A percentile compares a stretch with the other conserved stretches of the same genome.
phyloP scores from a whole-genome alignment of 148 eudicot species.

The Spergularia marina region DNA sequence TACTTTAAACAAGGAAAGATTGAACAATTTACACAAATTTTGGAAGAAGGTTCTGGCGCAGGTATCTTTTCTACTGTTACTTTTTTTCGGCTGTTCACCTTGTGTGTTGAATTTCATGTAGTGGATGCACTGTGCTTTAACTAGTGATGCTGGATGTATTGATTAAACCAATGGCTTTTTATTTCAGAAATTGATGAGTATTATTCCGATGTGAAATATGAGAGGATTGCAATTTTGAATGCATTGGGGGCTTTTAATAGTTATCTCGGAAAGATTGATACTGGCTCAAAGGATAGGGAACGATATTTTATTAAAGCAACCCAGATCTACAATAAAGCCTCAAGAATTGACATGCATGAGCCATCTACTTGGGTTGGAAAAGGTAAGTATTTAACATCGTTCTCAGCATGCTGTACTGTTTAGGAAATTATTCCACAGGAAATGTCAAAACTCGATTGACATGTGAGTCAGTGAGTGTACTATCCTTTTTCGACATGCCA shows the following conservation, averaged over 20 bases:
- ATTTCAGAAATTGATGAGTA: slow-evolving; percentile 87
- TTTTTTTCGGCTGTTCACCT: neutral
- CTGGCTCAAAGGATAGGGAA: slow-evolving; percentile 71
- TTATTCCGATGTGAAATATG: slow-evolving; percentile 87
- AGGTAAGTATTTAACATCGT: slow-evolving; percentile 40
- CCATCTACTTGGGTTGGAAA: slow-evolving; percentile 98
- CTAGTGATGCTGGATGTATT: neutral
- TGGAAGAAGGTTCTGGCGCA: slow-evolving; percentile 92
- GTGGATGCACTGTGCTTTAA: neutral
- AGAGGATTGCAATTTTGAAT: slow-evolving; percentile 91
- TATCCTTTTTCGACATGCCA: neutral
- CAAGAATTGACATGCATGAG: slow-evolving; percentile 90
- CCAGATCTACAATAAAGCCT: slow-evolving; percentile 79
- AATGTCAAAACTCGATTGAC: neutral
- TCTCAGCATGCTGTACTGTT: neutral
- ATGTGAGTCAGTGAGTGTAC: neutral
- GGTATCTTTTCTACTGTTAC: slow-evolving; percentile 38
- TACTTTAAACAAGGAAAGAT: slow-evolving; percentile 94
- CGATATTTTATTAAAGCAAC: slow-evolving; percentile 71
- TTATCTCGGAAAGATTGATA: slow-evolving; percentile 86
- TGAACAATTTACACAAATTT: slow-evolving; percentile 79
- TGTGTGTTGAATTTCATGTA: neutral
- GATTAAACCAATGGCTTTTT: slow-evolving; percentile 11
- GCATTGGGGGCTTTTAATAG: slow-evolving; percentile 88
- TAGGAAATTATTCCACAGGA: neutral